Conservation (phyloP, 2,329 filamentous ascomycete species). For the Scedosporium boydii region DNA sequence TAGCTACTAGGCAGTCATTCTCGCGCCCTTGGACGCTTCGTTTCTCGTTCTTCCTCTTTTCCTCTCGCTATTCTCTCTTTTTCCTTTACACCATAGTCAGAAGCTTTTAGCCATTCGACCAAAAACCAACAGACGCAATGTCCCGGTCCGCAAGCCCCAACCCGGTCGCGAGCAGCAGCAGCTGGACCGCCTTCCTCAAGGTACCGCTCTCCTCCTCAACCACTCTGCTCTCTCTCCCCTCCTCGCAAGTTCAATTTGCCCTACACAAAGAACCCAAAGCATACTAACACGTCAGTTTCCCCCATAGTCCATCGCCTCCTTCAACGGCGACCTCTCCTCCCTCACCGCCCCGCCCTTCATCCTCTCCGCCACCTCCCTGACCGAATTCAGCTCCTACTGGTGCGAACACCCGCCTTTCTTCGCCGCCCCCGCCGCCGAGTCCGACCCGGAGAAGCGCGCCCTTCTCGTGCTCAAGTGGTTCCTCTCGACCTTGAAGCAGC, state of each 20-base stretch:
- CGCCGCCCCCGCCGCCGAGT: conserved; percentile 69
- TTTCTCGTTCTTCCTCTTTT: not conserved
- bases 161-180: conserved; percentile 31
- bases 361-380: conserved; percentile 66
- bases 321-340: conserved; percentile 73
- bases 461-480: conserved; percentile 95
- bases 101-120: not conserved
- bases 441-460: conserved; percentile 72
- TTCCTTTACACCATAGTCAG: not conserved
- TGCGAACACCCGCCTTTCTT: conserved; percentile 69
- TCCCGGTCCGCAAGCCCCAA: conserved; percentile 18
- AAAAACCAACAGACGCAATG: conserved; percentile 14
- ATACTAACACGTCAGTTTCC: not conserved
- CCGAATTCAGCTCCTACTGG: conserved; percentile 78
- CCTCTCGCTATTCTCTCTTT: not conserved
- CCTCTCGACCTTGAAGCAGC: conserved; percentile 82
- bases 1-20: not conserved
- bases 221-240: not conserved
- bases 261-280: not conserved
- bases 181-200: conserved; percentile 45
- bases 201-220: conserved; percentile 18
- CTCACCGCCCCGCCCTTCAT: conserved; percentile 78
- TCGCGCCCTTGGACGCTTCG: not conserved
- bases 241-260: not conserved
- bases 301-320: conserved; percentile 62